Percentiles rank a stretch among this genome's conserved stretches.
phyloP scores from a whole-genome alignment of 2,329 filamentous ascomycete genomes.

The Fonsecaea pedrosoi region DNA sequence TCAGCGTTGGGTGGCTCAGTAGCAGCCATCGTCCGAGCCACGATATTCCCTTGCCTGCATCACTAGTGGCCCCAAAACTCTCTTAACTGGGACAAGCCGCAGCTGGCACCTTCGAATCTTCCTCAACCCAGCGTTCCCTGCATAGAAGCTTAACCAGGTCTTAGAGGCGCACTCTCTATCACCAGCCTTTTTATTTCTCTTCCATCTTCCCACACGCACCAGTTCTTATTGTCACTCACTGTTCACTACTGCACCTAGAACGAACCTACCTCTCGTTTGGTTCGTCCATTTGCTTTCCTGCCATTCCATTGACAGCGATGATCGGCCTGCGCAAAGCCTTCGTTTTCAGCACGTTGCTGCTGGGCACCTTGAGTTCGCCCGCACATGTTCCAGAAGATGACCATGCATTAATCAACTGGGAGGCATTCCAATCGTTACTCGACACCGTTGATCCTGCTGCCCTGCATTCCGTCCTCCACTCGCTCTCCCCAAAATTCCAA shows the following conservation, averaged over 20 bases:
- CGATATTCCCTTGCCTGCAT: conserved; percentile 20
- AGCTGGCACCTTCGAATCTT: conserved; percentile 2
- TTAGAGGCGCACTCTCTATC: background rate
- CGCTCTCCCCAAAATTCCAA: conserved; percentile 68
- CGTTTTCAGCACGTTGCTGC: conserved; percentile 36
- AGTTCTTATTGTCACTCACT: conserved; percentile 26
- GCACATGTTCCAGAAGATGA: conserved; percentile 33
- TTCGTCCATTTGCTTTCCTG: conserved; percentile 7
- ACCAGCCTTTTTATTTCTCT: conserved; percentile 20
- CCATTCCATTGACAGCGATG: conserved; percentile 28
- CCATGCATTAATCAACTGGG: conserved; percentile 36
- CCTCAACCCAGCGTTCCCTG: conserved; percentile 1
- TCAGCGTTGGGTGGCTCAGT: background rate
- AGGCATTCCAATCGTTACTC: conserved; percentile 62
- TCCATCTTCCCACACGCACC: conserved; percentile 9
- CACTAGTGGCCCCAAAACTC: conserved; percentile 8
- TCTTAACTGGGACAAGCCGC: conserved; percentile 14
- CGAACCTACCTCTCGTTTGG: conserved; percentile 29
- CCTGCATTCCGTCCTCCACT: conserved; percentile 71
- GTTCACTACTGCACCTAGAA: conserved; percentile 20
- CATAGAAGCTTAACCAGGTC: background rate
- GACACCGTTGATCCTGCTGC: conserved; percentile 64
- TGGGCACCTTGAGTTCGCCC: conserved; percentile 33
- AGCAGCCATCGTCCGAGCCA: conserved; percentile 14
- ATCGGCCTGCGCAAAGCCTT: conserved; percentile 35